phyloP scores from a whole-genome alignment of 1,284 basidiomycete genomes.

The Sporisorium scitamineum region DNA sequence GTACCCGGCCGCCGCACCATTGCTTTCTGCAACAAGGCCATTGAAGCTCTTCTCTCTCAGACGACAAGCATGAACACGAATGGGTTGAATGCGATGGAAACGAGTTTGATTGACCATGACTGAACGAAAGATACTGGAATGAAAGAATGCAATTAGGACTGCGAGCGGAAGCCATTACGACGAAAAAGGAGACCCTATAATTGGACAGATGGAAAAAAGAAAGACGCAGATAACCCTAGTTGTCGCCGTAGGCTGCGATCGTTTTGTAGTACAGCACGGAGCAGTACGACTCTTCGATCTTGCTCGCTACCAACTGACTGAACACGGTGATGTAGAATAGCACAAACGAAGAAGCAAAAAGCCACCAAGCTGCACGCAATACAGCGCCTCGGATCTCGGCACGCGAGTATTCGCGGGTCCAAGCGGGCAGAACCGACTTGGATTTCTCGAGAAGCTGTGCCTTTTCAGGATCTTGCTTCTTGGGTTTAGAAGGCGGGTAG shows the following conservation, averaged over 20 bases:
- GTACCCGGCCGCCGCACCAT: neutral
- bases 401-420: constrained; percentile 19
- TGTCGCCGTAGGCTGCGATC: constrained; percentile 21
- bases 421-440: constrained; percentile 10
- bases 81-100: neutral
- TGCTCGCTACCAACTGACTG: constrained; percentile 32
- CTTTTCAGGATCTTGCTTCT: constrained; percentile 25
- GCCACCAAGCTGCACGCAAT: constrained; percentile 25
- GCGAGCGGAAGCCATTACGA: neutral
- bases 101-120: neutral
- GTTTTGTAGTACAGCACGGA: constrained; percentile 24
- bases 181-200: neutral
- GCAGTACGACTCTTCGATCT: constrained; percentile 33
- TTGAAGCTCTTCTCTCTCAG: too few relatives aligned
- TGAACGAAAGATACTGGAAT: neutral
- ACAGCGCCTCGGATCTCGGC: constrained; percentile 24
- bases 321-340: constrained; percentile 36
- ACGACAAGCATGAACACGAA: neutral
- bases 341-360: constrained; percentile 32
- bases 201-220: neutral
- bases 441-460: constrained; percentile 12
- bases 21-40: too few relatives aligned
- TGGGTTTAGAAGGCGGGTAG: constrained; percentile 28
- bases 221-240: neutral
- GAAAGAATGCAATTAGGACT: neutral